Base-by-base conservation (phyloP, 495 filamentous ascomycete genomes). In the Aspergillus conjunctus region DNA sequence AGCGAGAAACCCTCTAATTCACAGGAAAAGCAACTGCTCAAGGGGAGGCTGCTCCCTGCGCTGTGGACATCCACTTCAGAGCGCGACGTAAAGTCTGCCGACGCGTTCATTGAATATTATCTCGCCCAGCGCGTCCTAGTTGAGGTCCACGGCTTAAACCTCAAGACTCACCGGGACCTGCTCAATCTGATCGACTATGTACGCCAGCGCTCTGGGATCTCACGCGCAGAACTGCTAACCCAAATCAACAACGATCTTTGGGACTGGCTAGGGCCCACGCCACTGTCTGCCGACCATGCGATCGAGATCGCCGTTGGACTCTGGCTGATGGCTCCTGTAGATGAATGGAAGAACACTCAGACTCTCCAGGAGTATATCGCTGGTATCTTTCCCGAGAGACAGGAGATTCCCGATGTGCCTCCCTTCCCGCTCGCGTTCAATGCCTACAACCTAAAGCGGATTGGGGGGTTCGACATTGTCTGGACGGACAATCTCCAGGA, bases 391-490 rank as follows among this genome's bases (percentile, higher is more conserved):
- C 55, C 60, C n/a, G 4, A 33, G 14, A 18, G 33, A 7, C 46
- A 57, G 30, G 26, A 17, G 22, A 52, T n/a, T 45, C 32, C 21
- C n/a, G 52, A 46, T 54, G 54, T 43, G 12, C 14, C 33, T 12
- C 48, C 51, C 7, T 49, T 63, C 30, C 49, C 60, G 21, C 43
- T 58, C 9, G 34, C 18, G 17, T 63, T 63, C 39, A 63, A 63
- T 37, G 48, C 37, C 17, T 32, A 33, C 46, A 63, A 59, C 12
- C 34, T 63, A 14, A 21, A 53, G 17, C 34, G 34, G 6, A 63
- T 63, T 46, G 60, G 54, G n/a, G 60, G 55, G 3, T 63, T 59
- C 37, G 45, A 63, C 17, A 59, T 63, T 48, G 54, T 54, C 56
- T 63, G 55, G 60, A 63, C 60, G 14, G 56, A 58, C 12, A 41